Evolutionary conservation across 108 stramenopile genomes (phyloP).

Genomic region (Schizochytrium sp.): DNA sequence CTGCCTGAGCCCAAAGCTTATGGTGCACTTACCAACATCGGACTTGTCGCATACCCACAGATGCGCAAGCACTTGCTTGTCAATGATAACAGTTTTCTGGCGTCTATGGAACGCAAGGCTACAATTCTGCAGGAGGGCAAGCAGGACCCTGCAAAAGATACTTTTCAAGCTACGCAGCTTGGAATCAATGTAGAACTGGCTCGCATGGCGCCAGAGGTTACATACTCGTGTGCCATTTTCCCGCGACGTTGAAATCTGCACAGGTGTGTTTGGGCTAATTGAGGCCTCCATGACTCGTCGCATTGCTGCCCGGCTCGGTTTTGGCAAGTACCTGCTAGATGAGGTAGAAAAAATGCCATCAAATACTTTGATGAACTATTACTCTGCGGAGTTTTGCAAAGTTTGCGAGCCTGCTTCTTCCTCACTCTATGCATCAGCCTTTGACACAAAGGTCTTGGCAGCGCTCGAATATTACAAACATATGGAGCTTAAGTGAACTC

Average conservation of each 20-base stretch:
- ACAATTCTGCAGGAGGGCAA: too few relatives aligned
- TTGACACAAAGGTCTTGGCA: not conserved
- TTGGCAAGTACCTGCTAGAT: not conserved
- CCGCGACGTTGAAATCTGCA: not conserved
- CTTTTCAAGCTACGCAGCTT: conserved; percentile 4
- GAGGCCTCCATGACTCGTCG: not conserved
- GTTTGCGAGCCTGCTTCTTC: not conserved
- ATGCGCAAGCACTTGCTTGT: not conserved
- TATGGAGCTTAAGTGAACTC: not conserved
- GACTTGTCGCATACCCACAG: conserved; percentile 10
- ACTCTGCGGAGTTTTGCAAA: not conserved
- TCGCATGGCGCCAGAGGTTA: not conserved
- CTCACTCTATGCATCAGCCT: not conserved
- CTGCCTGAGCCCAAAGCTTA: not conserved
- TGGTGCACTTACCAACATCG: not conserved
- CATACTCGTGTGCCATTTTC: not conserved
- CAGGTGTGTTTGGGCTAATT: not conserved
- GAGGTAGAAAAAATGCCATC: not conserved
- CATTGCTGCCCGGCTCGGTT: not conserved
- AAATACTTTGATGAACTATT: not conserved
- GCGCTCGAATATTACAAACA: not conserved
- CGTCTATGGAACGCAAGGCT: conserved; percentile 1
- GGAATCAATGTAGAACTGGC: not conserved
- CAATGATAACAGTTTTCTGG: not conserved
- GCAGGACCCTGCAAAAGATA: not conserved